Conservation (phyloP, 164 flowering plant species). For the Buxus sempervirens region DNA sequence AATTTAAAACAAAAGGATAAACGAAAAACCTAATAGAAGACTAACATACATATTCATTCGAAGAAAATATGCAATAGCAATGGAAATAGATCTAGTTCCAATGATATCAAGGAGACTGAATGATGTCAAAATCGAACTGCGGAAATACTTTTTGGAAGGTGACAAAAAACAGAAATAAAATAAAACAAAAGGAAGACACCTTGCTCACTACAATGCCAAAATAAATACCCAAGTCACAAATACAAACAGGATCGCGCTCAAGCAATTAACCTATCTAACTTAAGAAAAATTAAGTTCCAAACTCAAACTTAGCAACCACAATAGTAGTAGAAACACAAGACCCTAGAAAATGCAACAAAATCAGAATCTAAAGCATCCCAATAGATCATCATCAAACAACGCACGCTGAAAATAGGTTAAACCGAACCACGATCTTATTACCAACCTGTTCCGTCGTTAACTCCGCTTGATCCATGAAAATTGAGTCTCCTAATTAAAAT, state of each 20-base stretch:
- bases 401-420: not conserved
- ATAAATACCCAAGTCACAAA: not conserved
- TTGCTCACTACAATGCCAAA: not conserved
- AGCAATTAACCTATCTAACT: not conserved
- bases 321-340: not conserved
- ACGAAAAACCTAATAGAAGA: too few relatives aligned
- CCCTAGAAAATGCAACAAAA: not conserved
- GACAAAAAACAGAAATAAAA: not conserved
- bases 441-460: not conserved
- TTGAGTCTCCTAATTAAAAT: not conserved
- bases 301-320: not conserved
- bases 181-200: not conserved
- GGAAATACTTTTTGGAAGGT: too few relatives aligned
- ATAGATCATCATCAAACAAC: not conserved
- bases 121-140: too few relatives aligned
- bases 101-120: too few relatives aligned
- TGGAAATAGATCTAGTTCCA: too few relatives aligned
- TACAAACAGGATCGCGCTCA: not conserved
- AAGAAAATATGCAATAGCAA: too few relatives aligned
- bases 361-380: not conserved
- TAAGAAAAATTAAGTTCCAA: not conserved
- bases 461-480: not conserved
- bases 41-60: too few relatives aligned
- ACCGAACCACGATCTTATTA: not conserved
- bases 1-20: too few relatives aligned